A percentile compares a stretch with the other conserved stretches of the same genome.
These are phyloP conservation scores for Neopestalotiopsis sp. DNA, from an alignment of 2,329 filamentous ascomycete genomes.

Conservation along the genomic window DNA sequence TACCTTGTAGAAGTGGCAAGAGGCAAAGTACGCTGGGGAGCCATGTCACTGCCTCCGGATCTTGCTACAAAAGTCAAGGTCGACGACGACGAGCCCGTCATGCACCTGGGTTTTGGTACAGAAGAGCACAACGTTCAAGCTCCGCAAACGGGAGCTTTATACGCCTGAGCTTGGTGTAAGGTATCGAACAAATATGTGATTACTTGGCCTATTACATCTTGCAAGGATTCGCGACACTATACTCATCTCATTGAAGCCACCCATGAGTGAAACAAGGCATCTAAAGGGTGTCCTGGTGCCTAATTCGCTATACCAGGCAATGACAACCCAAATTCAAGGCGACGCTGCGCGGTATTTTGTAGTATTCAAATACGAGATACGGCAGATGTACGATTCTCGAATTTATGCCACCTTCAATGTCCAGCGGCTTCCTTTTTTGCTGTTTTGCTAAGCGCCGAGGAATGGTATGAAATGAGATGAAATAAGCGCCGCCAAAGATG, in stretches of 20 bases:
- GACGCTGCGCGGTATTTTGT: too few relatives aligned
- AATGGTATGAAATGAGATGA: neutral
- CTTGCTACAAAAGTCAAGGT: neutral
- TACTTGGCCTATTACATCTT: neutral
- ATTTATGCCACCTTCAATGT: neutral
- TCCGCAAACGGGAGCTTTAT: neutral
- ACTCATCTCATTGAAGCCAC: too few relatives aligned
- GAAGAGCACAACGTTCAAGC: neutral
- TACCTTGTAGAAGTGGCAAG: neutral
- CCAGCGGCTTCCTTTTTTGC: neutral
- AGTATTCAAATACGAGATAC: too few relatives aligned
- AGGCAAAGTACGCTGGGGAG: constrained; percentile 8
- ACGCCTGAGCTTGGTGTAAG: neutral
- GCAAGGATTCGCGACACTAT: too few relatives aligned
- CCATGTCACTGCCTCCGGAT: neutral
- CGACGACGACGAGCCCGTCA: neutral
- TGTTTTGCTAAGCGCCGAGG: neutral
- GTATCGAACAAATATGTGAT: neutral
- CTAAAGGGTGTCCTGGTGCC: too few relatives aligned
- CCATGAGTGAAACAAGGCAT: too few relatives aligned
- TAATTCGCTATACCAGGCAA: too few relatives aligned
- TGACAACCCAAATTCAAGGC: too few relatives aligned
- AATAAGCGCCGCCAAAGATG: neutral
- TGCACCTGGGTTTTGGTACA: neutral
- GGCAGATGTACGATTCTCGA: too few relatives aligned